Percentiles rank a stretch among this genome's conserved stretches.
These are phyloP conservation scores for Pyrus pyrifolia DNA, from an alignment of 306 rosid genomes.

Conservation along the genomic window DNA sequence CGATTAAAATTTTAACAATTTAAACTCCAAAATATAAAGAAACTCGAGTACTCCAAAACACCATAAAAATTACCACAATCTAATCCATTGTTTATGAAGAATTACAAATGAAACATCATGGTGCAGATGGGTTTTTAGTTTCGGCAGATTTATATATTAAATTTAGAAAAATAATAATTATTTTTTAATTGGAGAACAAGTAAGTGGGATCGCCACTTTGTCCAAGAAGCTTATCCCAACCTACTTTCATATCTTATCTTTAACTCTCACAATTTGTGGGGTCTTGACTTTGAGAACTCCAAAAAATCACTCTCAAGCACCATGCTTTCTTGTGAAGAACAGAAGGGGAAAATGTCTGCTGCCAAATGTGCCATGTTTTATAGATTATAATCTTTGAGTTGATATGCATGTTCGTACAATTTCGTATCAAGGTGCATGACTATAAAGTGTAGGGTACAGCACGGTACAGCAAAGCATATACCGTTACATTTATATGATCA, in stretches of 20 bases:
- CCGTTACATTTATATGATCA: neutral
- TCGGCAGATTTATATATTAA: conserved; percentile 1
- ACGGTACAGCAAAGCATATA: conserved; percentile 31
- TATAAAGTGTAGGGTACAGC: conserved; percentile 26
- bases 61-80: neutral
- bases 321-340: conserved; percentile 7
- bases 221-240: conserved; percentile 71
- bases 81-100: neutral
- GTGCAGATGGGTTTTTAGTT: neutral
- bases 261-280: conserved; percentile 48
- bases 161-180: neutral
- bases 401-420: conserved; percentile 64
- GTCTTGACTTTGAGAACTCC: conserved; percentile 42
- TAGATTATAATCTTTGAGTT: neutral
- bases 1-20: no score
- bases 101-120: neutral
- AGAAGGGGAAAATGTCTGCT: neutral
- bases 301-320: conserved; percentile 38
- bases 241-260: conserved; percentile 60
- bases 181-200: conserved; percentile 4
- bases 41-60: no score
- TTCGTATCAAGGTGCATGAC: conserved; percentile 41
- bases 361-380: neutral
- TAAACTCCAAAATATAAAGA: no score
- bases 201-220: conserved; percentile 52